A percentile compares a stretch with the other conserved stretches of the same genome.
Evolutionary conservation across 129 eudicot species (phyloP).

Genomic region (Apium graveolens): DNA sequence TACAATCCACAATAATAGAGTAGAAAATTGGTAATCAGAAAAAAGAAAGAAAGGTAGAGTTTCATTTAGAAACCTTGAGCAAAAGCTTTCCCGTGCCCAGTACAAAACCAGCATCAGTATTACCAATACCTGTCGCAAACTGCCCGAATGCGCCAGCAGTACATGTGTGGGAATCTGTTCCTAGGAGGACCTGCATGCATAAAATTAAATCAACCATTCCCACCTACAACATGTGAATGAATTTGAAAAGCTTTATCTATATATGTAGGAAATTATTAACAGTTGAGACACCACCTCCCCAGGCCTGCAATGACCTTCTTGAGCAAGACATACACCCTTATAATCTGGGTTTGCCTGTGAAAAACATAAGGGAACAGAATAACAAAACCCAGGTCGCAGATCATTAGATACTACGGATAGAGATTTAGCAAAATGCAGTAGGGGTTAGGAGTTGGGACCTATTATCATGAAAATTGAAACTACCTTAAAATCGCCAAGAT

Average conservation of each 20-base stretch:
- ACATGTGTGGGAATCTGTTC: constrained; percentile 97
- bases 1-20: neutral
- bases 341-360: constrained; percentile 92
- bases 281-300: constrained; percentile 58
- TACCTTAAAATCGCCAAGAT: constrained; percentile 82
- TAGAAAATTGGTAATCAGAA: neutral
- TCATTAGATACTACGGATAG: neutral
- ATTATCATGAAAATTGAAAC: neutral
- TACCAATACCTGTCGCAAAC: constrained; percentile 92
- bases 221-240: neutral
- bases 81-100: constrained; percentile 88
- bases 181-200: constrained; percentile 61
- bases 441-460: neutral
- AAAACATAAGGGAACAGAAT: neutral
- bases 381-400: constrained; percentile 6
- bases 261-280: neutral
- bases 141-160: constrained; percentile 98
- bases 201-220: neutral
- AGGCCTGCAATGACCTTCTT: constrained; percentile 99
- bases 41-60: neutral
- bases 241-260: neutral
- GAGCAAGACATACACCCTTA: constrained; percentile 99
- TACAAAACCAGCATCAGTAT: constrained; percentile 94
- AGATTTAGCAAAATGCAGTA: constrained; percentile 2
- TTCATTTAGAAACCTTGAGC: constrained; percentile 55